Base-by-base conservation (phyloP, 176 grass and related monocot species). In the Oryza meridionalis region DNA sequence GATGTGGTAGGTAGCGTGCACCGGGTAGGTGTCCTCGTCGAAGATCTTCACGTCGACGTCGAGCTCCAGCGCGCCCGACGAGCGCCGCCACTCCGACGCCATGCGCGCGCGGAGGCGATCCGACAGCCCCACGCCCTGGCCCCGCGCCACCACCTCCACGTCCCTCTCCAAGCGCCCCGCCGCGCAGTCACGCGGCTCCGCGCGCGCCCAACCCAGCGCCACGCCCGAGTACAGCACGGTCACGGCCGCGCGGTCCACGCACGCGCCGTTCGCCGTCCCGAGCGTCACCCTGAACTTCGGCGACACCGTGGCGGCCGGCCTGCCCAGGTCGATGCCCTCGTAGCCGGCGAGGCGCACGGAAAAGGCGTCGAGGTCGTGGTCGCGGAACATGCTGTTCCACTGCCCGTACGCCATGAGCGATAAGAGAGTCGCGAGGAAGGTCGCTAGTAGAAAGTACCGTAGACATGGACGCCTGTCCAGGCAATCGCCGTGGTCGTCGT, bases 201-300 rank as follows among this genome's bases (percentile, higher is more conserved):
- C 62, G 62, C 62, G 61, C 26, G 62, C 77, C 77, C 70, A 86
- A 7, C 70, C 77, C 46, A 75, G 85, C 32, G 77, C 62, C 8
- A 81, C 77, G 70, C 63, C 77, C 5, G 62, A 75, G 85, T 81
- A 75, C 37, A 38, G 37, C 4, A 86, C 33, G 70, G 72, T 47
- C 16, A 68, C 70, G 44, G 29, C 77, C 11, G 69, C 62, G 62
- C 11, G 25, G 70, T 86, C 77, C 11, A 38, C 70, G 24, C 77
- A 75, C 24, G 70, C 17, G 69, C 58, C 11, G 77, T 31, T 75
- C 62, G 22, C 59, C 62, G n/a, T 44, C 45, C 46, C 4, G 32
- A 81, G 61, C 33, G 77, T 33, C 45, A 81, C 16, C 22, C 66
- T 80, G 84, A 81, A 86, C 62, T 69, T 13, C 59, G 69, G 77